These are phyloP conservation scores for Ampelomyces quisqualis DNA, from an alignment of 2,329 filamentous ascomycete genomes.

Conservation along the genomic window DNA sequence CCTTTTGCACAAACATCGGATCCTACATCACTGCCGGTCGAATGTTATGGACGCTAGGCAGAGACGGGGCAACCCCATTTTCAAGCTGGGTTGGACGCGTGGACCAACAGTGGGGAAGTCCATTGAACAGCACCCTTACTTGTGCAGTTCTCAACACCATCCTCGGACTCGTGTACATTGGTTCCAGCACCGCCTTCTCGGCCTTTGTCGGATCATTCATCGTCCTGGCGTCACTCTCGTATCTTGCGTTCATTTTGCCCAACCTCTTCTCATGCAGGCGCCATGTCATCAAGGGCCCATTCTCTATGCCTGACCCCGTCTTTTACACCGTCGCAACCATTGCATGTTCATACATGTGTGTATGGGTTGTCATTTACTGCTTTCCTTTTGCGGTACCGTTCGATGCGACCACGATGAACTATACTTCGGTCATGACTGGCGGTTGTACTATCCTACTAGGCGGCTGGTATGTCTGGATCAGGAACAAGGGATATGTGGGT, in stretches of 20 bases:
- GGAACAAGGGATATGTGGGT: conserved; percentile 43
- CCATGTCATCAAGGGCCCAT: conserved; percentile 58
- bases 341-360: conserved; percentile 59
- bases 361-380: conserved; percentile 65
- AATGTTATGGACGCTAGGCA: conserved; percentile 62
- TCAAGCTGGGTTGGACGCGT: conserved; percentile 52
- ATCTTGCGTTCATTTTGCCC: conserved; percentile 62
- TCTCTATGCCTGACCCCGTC: conserved; percentile 50
- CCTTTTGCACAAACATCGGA: conserved; percentile 55
- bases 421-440: conserved; percentile 54
- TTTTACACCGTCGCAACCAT: conserved; percentile 54
- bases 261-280: conserved; percentile 44
- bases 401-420: conserved; percentile 55
- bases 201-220: conserved; percentile 65
- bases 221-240: conserved; percentile 58
- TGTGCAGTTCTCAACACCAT: conserved; percentile 55
- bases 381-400: conserved; percentile 54
- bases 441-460: conserved; percentile 54
- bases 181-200: conserved; percentile 65
- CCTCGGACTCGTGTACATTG: conserved; percentile 65
- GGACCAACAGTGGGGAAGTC: conserved; percentile 50
- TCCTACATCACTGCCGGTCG: conserved; percentile 63
- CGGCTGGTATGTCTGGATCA: conserved; percentile 47
- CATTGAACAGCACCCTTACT: conserved; percentile 58
- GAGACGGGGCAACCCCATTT: conserved; percentile 60